Evolutionary conservation across 805 yeast genomes (phyloP), one percentile per base, ranked within the genome.

Genomic region (Yamadazyma kitorensis): DNA sequence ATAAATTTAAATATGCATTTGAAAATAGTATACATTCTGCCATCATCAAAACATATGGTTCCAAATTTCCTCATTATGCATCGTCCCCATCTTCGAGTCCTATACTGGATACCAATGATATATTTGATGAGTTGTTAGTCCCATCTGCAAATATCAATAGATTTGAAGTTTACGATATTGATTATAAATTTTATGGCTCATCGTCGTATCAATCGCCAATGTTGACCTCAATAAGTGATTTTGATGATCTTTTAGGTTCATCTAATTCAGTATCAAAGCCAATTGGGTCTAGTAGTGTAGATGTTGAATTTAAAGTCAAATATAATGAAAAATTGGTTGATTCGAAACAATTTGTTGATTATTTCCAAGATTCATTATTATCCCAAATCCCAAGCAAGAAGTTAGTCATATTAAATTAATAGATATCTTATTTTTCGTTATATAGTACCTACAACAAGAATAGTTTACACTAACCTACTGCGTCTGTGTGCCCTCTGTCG

Each of bases 111-210:
- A 36, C 37, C 5, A 52, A 48, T 13, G 69, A 61, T 32, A 36
- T 64, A 18, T 67, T 67, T 39, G 70, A 61, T 37, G 69, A 60
- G 32, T 55, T 67, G 43, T 44, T 67, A 17, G 53, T 52, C 19
- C 61, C 71, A 5, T 49, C 68, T 3, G 63, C 55, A 6, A 54
- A 62, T 9, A 49, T 60, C 36, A 43, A 44, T 28, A 52, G 72
- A 43, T 66, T 66, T 39, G 59, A 57, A 27, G 61, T 66, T 14
- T 49, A 43, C 31, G 57, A 53, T 22, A 39, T 51, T 27, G 31
- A 39, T 6, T 63, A 55, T 47, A 45, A 52, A 30, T 59, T 55
- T 42, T 27, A 36, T 21, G 33, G 22, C n/a, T 20, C 23, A 31
- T n/a, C 25, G 4, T 11, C 15, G 13, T n/a, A 6, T 12, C 14